Evolutionary conservation across 2,329 filamentous ascomycete species (phyloP).

Genomic region (Talaromyces amestolkiae): DNA sequence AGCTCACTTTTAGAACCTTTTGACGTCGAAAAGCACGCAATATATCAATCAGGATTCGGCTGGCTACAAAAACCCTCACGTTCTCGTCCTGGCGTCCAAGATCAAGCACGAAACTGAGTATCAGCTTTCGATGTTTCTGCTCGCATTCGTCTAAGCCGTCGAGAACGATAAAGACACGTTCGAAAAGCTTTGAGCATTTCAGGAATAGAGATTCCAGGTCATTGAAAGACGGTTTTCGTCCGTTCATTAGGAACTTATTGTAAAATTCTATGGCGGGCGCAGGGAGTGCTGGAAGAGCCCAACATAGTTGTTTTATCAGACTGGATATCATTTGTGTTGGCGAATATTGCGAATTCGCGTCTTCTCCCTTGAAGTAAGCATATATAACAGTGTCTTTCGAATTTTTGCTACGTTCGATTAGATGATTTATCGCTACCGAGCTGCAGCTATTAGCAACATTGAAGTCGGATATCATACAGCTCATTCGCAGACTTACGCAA

Average conservation of each 20-base stretch:
- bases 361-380: slow-evolving; percentile 17
- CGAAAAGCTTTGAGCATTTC: slow-evolving; percentile 8
- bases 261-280: slow-evolving; percentile 2
- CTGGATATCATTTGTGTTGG: slow-evolving; percentile 13
- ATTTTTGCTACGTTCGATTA: not conserved
- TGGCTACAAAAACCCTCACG: slow-evolving; percentile 17
- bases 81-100: not conserved
- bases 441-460: slow-evolving; percentile 1
- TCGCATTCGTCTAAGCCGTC: slow-evolving; percentile 20
- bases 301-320: slow-evolving; percentile 19
- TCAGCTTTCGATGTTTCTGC: slow-evolving; percentile 9
- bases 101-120: slow-evolving; percentile 1
- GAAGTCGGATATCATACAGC: not conserved
- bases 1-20: not conserved
- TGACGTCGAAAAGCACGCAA: not conserved
- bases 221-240: slow-evolving; percentile 7
- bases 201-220: slow-evolving; percentile 12
- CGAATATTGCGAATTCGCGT: not conserved
- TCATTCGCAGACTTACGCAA: slow-evolving; percentile 15
- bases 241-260: slow-evolving; percentile 3
- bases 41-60: slow-evolving; percentile 16
- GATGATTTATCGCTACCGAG: slow-evolving; percentile 18
- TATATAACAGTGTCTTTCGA: slow-evolving; percentile 11
- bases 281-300: slow-evolving; percentile 10
- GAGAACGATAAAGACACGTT: slow-evolving; percentile 12